phyloP scores from a whole-genome alignment of 495 filamentous ascomycete genomes.

The Xylaria nigripes region DNA sequence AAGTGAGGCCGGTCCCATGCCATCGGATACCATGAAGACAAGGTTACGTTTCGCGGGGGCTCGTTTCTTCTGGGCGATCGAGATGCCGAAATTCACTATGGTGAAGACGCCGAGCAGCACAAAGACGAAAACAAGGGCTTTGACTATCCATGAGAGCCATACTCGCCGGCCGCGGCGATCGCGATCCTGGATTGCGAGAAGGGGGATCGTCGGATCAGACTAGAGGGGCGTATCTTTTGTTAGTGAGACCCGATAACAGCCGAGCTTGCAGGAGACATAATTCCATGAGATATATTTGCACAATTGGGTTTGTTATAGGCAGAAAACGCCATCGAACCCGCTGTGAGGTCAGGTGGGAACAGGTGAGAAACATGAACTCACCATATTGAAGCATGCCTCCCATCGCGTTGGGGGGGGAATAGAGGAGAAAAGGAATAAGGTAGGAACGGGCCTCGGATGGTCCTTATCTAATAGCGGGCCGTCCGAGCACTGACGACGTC shows the following conservation, averaged over 20 bases:
- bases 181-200: slow-evolving; percentile 19
- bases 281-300: neutral
- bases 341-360: too few relatives aligned
- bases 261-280: neutral
- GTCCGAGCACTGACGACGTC: neutral
- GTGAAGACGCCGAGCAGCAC: slow-evolving; percentile 76
- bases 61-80: slow-evolving; percentile 57
- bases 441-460: too few relatives aligned
- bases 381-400: neutral
- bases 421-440: neutral
- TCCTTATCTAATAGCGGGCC: too few relatives aligned
- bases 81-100: slow-evolving; percentile 65
- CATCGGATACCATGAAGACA: slow-evolving; percentile 98
- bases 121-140: slow-evolving; percentile 76
- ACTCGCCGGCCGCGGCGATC: slow-evolving; percentile 17
- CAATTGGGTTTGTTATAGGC: too few relatives aligned
- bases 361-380: neutral
- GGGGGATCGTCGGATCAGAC: slow-evolving; percentile 22
- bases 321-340: too few relatives aligned
- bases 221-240: neutral
- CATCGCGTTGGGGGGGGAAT: neutral
- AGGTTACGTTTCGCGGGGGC: slow-evolving; percentile 77
- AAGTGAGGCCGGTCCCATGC: slow-evolving; percentile 91
- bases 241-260: neutral
- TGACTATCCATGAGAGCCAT: slow-evolving; percentile 28